Evolutionary conservation across 306 rosid genomes (phyloP).

Genomic region (Medicago lupulina): DNA sequence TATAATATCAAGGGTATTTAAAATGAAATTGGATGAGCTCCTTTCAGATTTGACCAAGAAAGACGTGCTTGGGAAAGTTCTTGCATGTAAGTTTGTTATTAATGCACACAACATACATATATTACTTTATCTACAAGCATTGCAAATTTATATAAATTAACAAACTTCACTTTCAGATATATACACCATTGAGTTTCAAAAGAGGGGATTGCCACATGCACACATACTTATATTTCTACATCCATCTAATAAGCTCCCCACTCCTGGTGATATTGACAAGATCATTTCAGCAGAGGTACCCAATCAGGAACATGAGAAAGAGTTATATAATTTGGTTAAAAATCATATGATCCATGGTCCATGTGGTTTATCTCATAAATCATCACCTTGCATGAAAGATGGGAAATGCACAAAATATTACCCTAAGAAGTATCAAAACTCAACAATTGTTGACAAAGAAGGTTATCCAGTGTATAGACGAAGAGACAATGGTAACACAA

Average conservation of each 20-base stretch:
- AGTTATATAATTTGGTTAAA: conserved; percentile 1
- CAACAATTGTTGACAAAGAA: neutral
- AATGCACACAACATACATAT: neutral
- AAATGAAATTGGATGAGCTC: conserved; percentile 2
- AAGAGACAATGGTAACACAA: neutral
- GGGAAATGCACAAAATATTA: conserved; percentile 10
- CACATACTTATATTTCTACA: conserved; percentile 2
- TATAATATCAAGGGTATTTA: neutral
- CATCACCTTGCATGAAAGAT: conserved; percentile 12
- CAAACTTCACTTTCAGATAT: conserved; percentile 2
- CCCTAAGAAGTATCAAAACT: neutral
- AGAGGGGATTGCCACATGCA: conserved; percentile 8
- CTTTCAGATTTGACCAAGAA: conserved; percentile 19
- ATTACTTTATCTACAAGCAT: neutral
- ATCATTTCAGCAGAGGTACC: conserved; percentile 7
- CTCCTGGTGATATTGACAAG: neutral
- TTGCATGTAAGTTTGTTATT: neutral
- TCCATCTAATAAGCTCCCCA: neutral
- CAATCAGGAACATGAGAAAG: neutral
- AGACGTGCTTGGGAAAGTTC: conserved; percentile 9
- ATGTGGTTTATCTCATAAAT: neutral
- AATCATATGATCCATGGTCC: neutral
- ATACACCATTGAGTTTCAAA: neutral
- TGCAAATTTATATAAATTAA: neutral
- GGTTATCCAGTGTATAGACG: conserved; percentile 4